Evolutionary conservation across 2,329 filamentous ascomycete genomes (phyloP), one percentile per base, ranked within the genome.

Genomic region (Ophiostoma novo-ulmi): DNA sequence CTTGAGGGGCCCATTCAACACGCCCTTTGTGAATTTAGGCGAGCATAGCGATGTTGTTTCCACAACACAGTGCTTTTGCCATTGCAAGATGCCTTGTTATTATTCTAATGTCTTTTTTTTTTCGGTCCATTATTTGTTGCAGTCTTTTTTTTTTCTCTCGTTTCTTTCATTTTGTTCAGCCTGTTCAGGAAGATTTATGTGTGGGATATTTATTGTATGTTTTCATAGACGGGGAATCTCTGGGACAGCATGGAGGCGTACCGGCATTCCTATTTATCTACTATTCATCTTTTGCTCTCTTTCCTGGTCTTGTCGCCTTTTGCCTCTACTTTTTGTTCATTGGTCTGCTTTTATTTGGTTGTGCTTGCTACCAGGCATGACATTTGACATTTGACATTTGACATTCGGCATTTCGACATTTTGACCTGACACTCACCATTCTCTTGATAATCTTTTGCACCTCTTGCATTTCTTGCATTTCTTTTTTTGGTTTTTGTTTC

Each of bases 1-100:
- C 3, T 10, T 65, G 22, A 64, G 35, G 35, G 61, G 31, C 61
- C 61, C 64, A 65, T 66, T 66, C 64, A 44, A 66, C 64, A 66
- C 64, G 38, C 64, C 38, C 64, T 44, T 41, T 44, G n/a, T 14
- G 14, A 4, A 22, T 22, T 41, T 36, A 14, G n/a, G 36, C 64
- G 22, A n/a, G 14, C 63, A 38, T 39, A 10, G 17, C 17, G 11
- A 22, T 66, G 38, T 22, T 26, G 17, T 38, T 66, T 41, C 64
- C 22, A 26, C 6, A 7, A 13, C 22, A 22, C 52, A 26, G 5
- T 66, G 11, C 22, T 41, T 41, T 14, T 41, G 35, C 36, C 36
- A 26, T 66, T 39, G 44, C 44, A 39, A 10, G 6, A 48, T 36
- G 63, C 10, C 10, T 65, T 22, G 7, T 65, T 22, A 3, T 39